A percentile compares a stretch with the other conserved stretches of the same genome.
phyloP scores from a whole-genome alignment of 345 rosid genomes.

The Eucalyptus erythrocorys region DNA sequence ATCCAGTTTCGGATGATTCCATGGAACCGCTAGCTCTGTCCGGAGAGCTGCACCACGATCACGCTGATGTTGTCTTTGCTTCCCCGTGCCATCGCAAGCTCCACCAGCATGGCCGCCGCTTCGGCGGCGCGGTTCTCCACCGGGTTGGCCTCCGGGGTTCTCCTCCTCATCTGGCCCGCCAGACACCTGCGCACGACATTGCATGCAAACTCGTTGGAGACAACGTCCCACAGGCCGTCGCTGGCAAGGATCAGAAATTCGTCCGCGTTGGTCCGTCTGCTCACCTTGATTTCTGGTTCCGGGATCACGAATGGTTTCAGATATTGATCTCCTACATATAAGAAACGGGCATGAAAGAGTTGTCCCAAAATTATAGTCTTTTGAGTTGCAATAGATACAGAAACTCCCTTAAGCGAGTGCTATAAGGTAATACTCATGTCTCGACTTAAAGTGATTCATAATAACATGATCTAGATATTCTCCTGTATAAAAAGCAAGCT shows the following conservation, averaged over 20 bases:
- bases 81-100: constrained; percentile 25
- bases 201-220: constrained; percentile 59
- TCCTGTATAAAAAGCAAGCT: not conserved
- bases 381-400: not conserved
- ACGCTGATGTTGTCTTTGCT: constrained; percentile 31
- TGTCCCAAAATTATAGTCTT: not conserved
- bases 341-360: not conserved
- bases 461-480: not conserved
- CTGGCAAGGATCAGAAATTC: constrained; percentile 68
- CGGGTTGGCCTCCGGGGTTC: not conserved
- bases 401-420: not conserved
- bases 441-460: not conserved
- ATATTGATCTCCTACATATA: constrained; percentile 38
- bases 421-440: not conserved
- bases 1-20: not conserved
- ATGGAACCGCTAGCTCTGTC: not conserved
- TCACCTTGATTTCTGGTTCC: constrained; percentile 38
- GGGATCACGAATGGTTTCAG: constrained; percentile 44
- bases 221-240: constrained; percentile 73
- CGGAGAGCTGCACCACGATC: constrained; percentile 31
- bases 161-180: constrained; percentile 16
- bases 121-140: constrained; percentile 7
- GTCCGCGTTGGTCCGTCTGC: constrained; percentile 21
- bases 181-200: constrained; percentile 47
- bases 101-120: constrained; percentile 14